Conservation (phyloP, 177 flowering plant genomes). For the Vitis hybrid region DNA sequence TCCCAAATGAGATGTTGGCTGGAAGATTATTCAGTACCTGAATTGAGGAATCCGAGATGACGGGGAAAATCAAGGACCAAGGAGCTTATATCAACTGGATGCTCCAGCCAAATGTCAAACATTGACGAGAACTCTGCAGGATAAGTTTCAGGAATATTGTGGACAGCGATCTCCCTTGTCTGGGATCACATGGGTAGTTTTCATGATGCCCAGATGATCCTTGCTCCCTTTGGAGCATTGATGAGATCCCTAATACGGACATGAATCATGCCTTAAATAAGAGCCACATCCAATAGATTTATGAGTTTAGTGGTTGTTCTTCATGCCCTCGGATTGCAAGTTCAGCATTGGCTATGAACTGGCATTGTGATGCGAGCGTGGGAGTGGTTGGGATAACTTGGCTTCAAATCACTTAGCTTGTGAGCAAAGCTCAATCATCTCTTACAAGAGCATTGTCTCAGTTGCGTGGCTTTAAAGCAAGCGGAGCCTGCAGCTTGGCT, state of each 20-base stretch:
- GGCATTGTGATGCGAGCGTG: conserved; percentile 1
- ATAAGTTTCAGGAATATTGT: too few species aligned
- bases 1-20: not conserved
- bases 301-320: not conserved
- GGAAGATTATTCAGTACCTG: not conserved
- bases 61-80: not conserved
- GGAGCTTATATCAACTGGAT: not conserved
- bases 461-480: too few species aligned
- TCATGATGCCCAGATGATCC: not conserved
- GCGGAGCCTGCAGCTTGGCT: too few species aligned
- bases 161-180: too few species aligned
- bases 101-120: not conserved
- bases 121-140: too few species aligned
- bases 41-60: not conserved
- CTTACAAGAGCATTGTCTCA: too few species aligned
- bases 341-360: not conserved
- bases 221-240: not conserved
- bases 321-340: not conserved
- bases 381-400: conserved; percentile 16
- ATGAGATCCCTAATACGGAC: not conserved
- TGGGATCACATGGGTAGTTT: too few species aligned
- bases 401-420: conserved; percentile 20
- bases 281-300: not conserved
- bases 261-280: not conserved
- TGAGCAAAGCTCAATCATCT: conserved; percentile 12